These are phyloP conservation scores for Calonectria multiphialidica DNA, from an alignment of 2,329 filamentous ascomycete species.

Conservation along the genomic window DNA sequence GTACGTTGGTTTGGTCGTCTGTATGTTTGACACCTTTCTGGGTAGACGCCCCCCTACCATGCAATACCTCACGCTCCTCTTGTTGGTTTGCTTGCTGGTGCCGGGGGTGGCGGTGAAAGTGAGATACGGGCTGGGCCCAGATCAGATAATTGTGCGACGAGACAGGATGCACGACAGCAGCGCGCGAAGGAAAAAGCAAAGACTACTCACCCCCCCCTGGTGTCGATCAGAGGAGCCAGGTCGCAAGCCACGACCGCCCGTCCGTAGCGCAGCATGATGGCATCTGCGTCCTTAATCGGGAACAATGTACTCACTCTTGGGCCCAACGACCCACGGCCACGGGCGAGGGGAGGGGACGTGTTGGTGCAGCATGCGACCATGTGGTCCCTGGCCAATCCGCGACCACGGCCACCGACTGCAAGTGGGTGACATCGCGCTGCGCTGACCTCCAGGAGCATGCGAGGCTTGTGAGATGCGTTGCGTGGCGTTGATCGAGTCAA, in stretches of 20 bases:
- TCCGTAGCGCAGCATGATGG: neutral
- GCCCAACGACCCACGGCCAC: neutral
- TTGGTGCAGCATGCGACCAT: slow-evolving; percentile 6
- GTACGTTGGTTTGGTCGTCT: neutral
- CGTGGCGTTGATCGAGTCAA: slow-evolving; percentile 1
- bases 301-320: neutral
- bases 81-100: neutral
- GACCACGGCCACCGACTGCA: neutral
- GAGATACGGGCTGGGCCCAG: neutral
- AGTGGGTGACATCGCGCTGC: slow-evolving; percentile 4
- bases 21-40: slow-evolving; percentile 8
- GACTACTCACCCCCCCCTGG: neutral
- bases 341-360: neutral
- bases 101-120: neutral
- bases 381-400: slow-evolving; percentile 5
- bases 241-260: neutral
- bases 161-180: neutral
- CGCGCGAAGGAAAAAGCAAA: neutral
- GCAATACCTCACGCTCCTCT: neutral
- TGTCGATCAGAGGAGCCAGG: slow-evolving; percentile 1
- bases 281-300: slow-evolving; percentile 4
- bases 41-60: neutral
- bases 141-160: neutral
- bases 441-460: neutral
- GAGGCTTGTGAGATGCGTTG: slow-evolving; percentile 6